Conservation (phyloP, 1,284 basidiomycete species). For the Anthracocystis panici-leucophaei region DNA sequence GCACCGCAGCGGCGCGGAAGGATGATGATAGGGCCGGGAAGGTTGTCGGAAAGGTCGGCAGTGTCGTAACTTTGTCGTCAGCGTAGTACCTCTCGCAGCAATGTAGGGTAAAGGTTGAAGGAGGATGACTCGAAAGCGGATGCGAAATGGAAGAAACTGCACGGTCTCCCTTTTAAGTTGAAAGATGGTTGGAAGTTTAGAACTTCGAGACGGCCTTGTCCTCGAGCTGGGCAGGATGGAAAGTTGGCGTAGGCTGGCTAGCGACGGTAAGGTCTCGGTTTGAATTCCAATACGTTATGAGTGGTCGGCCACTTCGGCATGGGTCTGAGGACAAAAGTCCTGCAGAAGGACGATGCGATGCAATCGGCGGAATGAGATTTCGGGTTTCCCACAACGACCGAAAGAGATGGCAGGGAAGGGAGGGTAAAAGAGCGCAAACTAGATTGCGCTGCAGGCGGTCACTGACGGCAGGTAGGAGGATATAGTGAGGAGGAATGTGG, state of each 20-base stretch:
- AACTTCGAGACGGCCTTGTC: not conserved
- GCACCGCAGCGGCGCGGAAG: too few relatives aligned
- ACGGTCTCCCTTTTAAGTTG: not conserved
- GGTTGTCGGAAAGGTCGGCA: not conserved
- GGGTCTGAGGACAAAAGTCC: conserved; percentile 16
- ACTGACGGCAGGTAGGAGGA: not conserved
- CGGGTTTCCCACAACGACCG: not conserved
- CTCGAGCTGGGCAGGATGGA: not conserved
- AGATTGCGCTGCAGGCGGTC: not conserved
- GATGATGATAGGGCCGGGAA: too few relatives aligned
- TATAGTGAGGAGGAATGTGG: not conserved
- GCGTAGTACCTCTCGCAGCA: not conserved
- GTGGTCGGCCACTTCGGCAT: not conserved
- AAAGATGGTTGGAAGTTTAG: not conserved
- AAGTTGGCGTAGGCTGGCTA: not conserved
- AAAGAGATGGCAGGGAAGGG: not conserved
- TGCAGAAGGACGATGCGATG: conserved; percentile 2
- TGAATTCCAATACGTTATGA: not conserved
- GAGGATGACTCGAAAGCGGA: not conserved
- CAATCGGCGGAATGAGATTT: not conserved
- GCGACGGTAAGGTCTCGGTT: not conserved
- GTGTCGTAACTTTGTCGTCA: not conserved
- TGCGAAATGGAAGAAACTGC: not conserved
- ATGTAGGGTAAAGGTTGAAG: not conserved
- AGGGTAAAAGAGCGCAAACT: not conserved